Conservation (phyloP, 1,284 basidiomycete species). For the Ustilago crameri region DNA sequence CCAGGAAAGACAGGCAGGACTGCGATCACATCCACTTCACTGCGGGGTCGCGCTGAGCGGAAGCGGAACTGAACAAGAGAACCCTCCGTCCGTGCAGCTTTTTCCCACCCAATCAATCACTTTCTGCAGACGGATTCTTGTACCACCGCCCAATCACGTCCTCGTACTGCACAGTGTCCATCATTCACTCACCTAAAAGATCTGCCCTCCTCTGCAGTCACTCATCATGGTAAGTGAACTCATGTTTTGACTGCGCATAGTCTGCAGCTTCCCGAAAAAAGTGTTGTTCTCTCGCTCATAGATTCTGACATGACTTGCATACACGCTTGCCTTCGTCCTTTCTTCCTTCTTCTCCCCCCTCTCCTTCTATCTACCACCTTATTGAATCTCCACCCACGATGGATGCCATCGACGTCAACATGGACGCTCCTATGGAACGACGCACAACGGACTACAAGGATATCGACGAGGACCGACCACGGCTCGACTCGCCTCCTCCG, state of each 20-base stretch:
- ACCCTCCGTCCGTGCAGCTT: not conserved
- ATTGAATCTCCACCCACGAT: slow-evolving; percentile 4
- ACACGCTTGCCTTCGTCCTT: not conserved
- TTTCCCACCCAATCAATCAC: no score
- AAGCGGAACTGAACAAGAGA: no score
- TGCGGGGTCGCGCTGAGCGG: no score
- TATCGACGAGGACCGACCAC: slow-evolving; percentile 36
- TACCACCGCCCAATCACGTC: slow-evolving; percentile 3
- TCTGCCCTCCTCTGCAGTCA: not conserved
- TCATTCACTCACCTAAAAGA: not conserved
- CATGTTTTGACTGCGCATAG: no score
- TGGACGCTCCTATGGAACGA: slow-evolving; percentile 18
- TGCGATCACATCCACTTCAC: no score
- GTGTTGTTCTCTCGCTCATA: slow-evolving; percentile 16
- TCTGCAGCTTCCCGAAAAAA: no score
- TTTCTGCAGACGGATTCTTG: no score
- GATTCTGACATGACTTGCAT: slow-evolving; percentile 7
- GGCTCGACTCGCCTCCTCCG: slow-evolving; percentile 25
- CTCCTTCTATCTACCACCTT: not conserved
- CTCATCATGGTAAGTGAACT: no score
- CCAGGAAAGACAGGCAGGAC: no score
- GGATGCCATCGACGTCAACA: slow-evolving; percentile 15
- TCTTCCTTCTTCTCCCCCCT: not conserved
- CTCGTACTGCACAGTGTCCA: not conserved
- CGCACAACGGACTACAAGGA: slow-evolving; percentile 40